Evolutionary conservation across 169 alveolate species (phyloP).

Genomic region (Amoebophrya sp.): DNA sequence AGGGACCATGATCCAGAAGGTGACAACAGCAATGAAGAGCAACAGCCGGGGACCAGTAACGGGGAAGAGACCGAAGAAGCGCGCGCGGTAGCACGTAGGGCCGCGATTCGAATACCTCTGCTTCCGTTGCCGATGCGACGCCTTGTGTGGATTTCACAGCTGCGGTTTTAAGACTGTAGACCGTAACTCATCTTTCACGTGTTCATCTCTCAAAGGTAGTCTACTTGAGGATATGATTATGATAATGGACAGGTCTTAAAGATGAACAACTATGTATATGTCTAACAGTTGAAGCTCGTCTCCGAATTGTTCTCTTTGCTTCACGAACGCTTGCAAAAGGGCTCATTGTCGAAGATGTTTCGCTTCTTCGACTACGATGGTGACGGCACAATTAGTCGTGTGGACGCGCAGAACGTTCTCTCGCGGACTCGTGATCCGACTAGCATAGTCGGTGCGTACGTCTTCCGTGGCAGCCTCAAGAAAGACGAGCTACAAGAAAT

Average conservation of each 20-base stretch:
- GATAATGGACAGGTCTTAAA: too few species aligned
- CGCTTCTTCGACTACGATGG: background rate
- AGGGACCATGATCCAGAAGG: too few species aligned
- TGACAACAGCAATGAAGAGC: too few species aligned
- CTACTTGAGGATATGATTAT: too few species aligned
- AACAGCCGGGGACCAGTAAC: too few species aligned
- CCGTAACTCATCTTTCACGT: too few species aligned
- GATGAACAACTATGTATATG: too few species aligned
- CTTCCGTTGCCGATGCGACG: background rate
- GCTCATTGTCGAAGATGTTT: background rate
- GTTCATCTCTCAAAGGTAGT: too few species aligned
- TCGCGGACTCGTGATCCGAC: background rate
- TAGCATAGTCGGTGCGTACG: background rate
- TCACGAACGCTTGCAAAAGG: background rate
- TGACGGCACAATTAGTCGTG: background rate
- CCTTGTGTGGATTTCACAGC: background rate
- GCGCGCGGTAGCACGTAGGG: too few species aligned
- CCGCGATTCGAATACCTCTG: too few species aligned
- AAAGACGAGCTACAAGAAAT: background rate
- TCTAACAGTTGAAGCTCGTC: background rate
- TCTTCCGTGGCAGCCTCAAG: background rate
- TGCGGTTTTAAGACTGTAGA: too few species aligned
- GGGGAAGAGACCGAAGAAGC: too few species aligned
- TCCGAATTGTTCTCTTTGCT: background rate
- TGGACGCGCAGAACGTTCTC: background rate